A percentile compares a stretch with the other conserved stretches of the same genome.
Conservation (phyloP, 805 yeast genomes). For the Kodamaea neixiangensis region DNA sequence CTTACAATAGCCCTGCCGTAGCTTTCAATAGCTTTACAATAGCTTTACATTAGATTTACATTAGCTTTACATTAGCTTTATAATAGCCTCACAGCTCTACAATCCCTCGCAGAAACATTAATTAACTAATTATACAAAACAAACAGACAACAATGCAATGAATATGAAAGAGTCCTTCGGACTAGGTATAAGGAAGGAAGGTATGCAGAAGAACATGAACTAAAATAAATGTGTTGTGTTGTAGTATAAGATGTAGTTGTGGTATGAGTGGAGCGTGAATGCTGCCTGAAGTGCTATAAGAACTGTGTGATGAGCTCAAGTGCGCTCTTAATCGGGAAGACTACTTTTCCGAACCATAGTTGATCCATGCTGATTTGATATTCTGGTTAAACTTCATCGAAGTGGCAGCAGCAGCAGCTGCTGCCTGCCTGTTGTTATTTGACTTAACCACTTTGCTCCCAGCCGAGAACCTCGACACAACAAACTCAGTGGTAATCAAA, state of each 20-base stretch:
- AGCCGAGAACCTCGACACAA: constrained; percentile 25
- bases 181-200: background rate
- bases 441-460: constrained; percentile 13
- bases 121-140: background rate
- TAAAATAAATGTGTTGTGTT: background rate
- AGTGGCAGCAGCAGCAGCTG: constrained; percentile 4
- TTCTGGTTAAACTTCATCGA: constrained; percentile 9
- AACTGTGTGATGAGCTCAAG: no score
- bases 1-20: no score
- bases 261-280: background rate
- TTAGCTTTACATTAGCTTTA: no score
- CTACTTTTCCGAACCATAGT: background rate
- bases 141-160: background rate
- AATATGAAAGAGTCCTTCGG: background rate
- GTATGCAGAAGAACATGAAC: background rate
- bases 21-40: no score
- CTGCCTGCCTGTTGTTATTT: constrained; percentile 9
- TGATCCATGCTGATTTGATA: constrained; percentile 6
- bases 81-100: no score
- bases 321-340: background rate
- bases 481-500: constrained; percentile 30
- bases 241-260: background rate
- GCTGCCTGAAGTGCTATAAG: background rate
- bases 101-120: background rate
- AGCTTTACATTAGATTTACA: no score